Evolutionary conservation across 257 asterid genomes (phyloP).

Genomic region (Sherardia arvensis): DNA sequence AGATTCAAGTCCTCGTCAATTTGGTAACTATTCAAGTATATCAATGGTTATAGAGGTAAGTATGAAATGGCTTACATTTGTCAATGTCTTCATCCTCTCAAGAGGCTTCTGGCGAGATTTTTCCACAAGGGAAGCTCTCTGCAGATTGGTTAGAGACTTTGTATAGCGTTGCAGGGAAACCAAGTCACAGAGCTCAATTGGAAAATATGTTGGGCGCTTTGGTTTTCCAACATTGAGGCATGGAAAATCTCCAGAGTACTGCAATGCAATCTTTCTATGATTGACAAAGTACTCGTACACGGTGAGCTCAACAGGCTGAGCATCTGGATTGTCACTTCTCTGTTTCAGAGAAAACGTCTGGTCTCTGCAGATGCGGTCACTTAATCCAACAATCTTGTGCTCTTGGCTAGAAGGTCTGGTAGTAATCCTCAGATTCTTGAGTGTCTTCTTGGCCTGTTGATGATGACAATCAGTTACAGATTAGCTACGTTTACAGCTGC

Average conservation of each 20-base stretch:
- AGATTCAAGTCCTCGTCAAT: neutral
- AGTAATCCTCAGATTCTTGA: constrained; percentile 50
- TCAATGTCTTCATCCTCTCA: constrained; percentile 47
- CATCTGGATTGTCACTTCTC: constrained; percentile 23
- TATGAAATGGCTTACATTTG: constrained; percentile 20
- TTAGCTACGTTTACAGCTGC: no score
- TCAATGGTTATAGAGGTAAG: neutral
- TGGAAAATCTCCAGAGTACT: constrained; percentile 38
- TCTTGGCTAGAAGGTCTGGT: constrained; percentile 34
- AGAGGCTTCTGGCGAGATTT: constrained; percentile 65
- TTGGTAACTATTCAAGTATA: neutral
- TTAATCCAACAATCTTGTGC: constrained; percentile 51
- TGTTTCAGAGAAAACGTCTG: constrained; percentile 42
- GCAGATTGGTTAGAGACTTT: constrained; percentile 43
- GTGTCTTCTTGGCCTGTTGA: constrained; percentile 46
- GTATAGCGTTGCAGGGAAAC: constrained; percentile 67
- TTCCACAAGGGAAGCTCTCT: constrained; percentile 67
- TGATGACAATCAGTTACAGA: no score
- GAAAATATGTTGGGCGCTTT: constrained; percentile 49
- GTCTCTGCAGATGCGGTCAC: constrained; percentile 39
- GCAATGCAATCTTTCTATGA: constrained; percentile 28
- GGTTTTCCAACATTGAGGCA: constrained; percentile 62
- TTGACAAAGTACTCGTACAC: constrained; percentile 48
- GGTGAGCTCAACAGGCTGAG: constrained; percentile 24
- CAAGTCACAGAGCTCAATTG: constrained; percentile 52